phyloP scores from a whole-genome alignment of 2,329 filamentous ascomycete species.

The Remersonia thermophila region DNA sequence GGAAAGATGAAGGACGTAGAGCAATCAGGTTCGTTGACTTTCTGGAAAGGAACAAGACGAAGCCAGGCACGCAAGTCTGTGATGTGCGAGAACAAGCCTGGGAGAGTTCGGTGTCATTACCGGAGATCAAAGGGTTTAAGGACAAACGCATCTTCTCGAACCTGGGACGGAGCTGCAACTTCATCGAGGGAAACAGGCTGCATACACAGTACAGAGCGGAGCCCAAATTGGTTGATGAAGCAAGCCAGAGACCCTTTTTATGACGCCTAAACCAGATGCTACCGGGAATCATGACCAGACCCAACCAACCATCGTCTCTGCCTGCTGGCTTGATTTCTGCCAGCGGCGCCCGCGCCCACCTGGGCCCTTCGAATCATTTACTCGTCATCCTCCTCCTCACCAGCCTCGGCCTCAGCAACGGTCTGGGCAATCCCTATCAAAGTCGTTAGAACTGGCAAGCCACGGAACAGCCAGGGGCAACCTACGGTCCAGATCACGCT shows the following conservation, averaged over 20 bases:
- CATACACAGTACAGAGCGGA: background rate
- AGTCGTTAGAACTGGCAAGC: background rate
- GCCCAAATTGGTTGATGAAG: conserved; percentile 7
- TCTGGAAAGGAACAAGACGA: background rate
- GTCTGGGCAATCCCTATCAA: conserved; percentile 61
- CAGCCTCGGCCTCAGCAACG: conserved; percentile 52
- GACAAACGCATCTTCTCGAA: background rate
- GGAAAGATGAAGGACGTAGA: too few relatives aligned
- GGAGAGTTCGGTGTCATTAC: background rate
- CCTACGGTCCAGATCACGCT: conserved; percentile 93
- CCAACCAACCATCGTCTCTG: conserved; percentile 6
- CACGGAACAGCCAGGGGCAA: conserved; percentile 6
- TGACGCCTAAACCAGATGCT: conserved; percentile 26
- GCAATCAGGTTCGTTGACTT: background rate
- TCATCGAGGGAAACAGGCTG: background rate
- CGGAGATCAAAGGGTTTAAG: background rate
- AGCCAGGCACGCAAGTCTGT: too few relatives aligned
- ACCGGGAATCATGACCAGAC: conserved; percentile 21
- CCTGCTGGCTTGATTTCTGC: conserved; percentile 1
- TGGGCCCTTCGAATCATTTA: conserved; percentile 29
- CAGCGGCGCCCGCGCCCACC: background rate
- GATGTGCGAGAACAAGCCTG: background rate
- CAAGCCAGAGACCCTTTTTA: conserved; percentile 21
- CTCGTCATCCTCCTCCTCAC: conserved; percentile 50
- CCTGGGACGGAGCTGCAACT: background rate